Evolutionary conservation across 2,329 filamentous ascomycete species (phyloP).

Genomic region (Cylindrodendrum hubeiense): DNA sequence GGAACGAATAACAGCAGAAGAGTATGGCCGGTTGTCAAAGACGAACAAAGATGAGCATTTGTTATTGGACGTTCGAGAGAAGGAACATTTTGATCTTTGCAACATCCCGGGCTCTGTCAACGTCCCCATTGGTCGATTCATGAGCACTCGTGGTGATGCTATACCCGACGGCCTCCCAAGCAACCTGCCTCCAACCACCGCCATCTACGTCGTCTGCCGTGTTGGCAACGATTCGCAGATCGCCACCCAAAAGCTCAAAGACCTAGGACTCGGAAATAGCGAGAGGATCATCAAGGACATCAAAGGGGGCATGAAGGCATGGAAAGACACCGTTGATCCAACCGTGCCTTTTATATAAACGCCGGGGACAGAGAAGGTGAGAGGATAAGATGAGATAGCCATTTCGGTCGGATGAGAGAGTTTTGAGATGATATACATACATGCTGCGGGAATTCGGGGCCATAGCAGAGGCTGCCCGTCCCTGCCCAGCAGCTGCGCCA

Average conservation of each 20-base stretch:
- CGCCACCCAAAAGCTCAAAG: slow-evolving; percentile 73
- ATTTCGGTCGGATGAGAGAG: slow-evolving; percentile 40
- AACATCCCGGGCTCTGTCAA: slow-evolving; percentile 82
- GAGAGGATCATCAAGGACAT: slow-evolving; percentile 77
- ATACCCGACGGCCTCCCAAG: slow-evolving; percentile 54
- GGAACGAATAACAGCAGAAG: slow-evolving; percentile 75
- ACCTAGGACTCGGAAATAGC: slow-evolving; percentile 65
- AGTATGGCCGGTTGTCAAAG: slow-evolving; percentile 64
- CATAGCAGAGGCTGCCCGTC: slow-evolving; percentile 27
- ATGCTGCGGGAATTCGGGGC: slow-evolving; percentile 35
- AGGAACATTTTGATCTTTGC: slow-evolving; percentile 86
- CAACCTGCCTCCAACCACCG: slow-evolving; percentile 55
- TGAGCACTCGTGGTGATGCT: slow-evolving; percentile 56
- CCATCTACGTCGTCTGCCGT: slow-evolving; percentile 80
- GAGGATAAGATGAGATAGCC: slow-evolving; percentile 20
- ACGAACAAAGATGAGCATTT: slow-evolving; percentile 56
- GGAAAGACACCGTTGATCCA: slow-evolving; percentile 76
- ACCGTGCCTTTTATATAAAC: slow-evolving; percentile 64
- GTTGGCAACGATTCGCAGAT: slow-evolving; percentile 85
- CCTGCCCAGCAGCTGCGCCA: slow-evolving; percentile 38
- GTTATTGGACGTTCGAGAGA: slow-evolving; percentile 86
- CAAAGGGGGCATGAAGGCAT: slow-evolving; percentile 77
- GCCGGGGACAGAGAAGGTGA: slow-evolving; percentile 27
- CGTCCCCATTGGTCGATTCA: slow-evolving; percentile 70
- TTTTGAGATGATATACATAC: slow-evolving; percentile 45